Evolutionary conservation across 164 flowering plant genomes (phyloP).

Genomic region (Platanus orientalis): DNA sequence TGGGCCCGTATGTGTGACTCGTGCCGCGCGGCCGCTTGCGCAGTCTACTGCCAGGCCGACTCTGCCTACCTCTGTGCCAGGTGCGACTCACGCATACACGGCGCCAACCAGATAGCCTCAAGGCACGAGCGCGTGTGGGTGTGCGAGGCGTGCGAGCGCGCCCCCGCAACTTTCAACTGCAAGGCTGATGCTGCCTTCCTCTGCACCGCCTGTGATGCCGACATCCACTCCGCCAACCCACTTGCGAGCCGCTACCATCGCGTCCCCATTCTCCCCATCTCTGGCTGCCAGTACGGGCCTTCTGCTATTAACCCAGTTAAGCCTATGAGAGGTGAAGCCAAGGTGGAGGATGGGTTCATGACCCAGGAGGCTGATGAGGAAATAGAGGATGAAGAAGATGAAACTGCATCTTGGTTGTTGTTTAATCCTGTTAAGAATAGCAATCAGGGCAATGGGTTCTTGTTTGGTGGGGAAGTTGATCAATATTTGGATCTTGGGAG

Average conservation of each 20-base stretch:
- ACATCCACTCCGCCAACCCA: slow-evolving; percentile 87
- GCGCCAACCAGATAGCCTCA: slow-evolving; percentile 39
- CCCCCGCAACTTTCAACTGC: slow-evolving; percentile 79
- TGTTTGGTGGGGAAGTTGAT: slow-evolving; percentile 55
- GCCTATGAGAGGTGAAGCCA: background rate
- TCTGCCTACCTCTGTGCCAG: slow-evolving; percentile 56
- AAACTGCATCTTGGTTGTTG: slow-evolving; percentile 72
- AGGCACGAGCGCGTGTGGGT: slow-evolving; percentile 64
- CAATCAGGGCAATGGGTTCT: slow-evolving; percentile 30
- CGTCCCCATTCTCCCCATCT: background rate
- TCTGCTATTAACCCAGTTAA: background rate
- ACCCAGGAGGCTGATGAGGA: slow-evolving; percentile 16
- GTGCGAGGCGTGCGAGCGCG: slow-evolving; percentile 73
- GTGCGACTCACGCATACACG: slow-evolving; percentile 64
- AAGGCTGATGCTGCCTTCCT: slow-evolving; percentile 87
- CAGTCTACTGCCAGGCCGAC: slow-evolving; percentile 64
- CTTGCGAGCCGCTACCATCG: slow-evolving; percentile 82
- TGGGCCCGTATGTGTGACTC: slow-evolving; percentile 61
- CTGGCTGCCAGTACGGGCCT: background rate
- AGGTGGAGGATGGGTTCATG: background rate
- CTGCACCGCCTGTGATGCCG: slow-evolving; percentile 67
- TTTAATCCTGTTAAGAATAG: slow-evolving; percentile 45
- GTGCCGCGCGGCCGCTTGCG: slow-evolving; percentile 51
- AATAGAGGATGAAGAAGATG: slow-evolving; percentile 58
- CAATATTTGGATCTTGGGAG: slow-evolving; percentile 70